Evolutionary conservation across 306 rosid genomes (phyloP), one percentile per base, ranked within the genome.

Genomic region (Quercus agrifolia): DNA sequence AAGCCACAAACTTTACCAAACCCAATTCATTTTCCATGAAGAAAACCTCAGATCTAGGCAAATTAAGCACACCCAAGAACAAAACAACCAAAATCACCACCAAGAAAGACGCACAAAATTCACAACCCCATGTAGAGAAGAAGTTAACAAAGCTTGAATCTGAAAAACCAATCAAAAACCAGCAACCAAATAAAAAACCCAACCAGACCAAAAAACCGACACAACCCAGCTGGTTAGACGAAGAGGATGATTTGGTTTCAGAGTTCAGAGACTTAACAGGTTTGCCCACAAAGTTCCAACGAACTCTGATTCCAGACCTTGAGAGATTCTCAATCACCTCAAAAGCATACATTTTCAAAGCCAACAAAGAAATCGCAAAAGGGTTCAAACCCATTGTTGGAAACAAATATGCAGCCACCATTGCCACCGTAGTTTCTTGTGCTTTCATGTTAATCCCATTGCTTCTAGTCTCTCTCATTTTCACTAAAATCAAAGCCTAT

Each of bases 341-440:
- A 0, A 91, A 78, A 72, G 82, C 87, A 1, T 95, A 95, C 83
- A 75, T 95, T 5, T 89, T 44, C 30, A 78, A 82, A 87, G 93
- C 95, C 76, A 95, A 91, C 87, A 91, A 90, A 51, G 83, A 95
- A 66, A 89, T 95, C 70, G 85, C 97, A 0, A 85, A 82, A 25
- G 87, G 88, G 2, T 88, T 95, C 92, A 95, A 93, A 80, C 98
- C 99, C 10, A 75, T 90, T 21, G 97, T 95, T 6, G 98, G 99
- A 4, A 89, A 88, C 84, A 93, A 90, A 63, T 93, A 92, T 61
- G 99, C 99, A 2, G 77, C 99, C 66, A 87, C 93, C 59, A 86
- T 91, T 1, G 97, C 99, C 12, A 74, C 94, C 14, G 3, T 83
- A 8, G 87, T 90, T 75, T 90, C 95, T 0, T 88, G 77, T 56